Conservation (phyloP, 2,329 filamentous ascomycete species). For the Fusarium citri region DNA sequence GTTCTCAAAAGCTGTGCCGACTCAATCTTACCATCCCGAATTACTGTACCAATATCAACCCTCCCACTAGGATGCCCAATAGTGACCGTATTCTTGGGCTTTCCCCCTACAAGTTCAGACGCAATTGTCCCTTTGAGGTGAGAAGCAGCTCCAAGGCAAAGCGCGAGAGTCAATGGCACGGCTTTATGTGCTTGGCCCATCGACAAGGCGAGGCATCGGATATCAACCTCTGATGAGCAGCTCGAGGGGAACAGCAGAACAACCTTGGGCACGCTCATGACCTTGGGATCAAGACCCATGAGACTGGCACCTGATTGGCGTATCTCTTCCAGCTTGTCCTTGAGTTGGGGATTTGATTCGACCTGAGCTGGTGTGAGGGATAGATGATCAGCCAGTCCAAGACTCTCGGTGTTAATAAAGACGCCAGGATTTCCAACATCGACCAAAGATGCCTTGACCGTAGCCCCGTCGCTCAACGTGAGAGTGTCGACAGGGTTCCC, state of each 20-base stretch:
- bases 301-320: constrained; percentile 65
- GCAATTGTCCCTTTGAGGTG: constrained; percentile 59
- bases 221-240: constrained; percentile 48
- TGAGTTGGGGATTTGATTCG: constrained; percentile 57
- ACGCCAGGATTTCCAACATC: constrained; percentile 74
- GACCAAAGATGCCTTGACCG: constrained; percentile 65
- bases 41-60: constrained; percentile 59
- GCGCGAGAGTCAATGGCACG: constrained; percentile 65
- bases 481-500: constrained; percentile 65
- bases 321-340: constrained; percentile 65
- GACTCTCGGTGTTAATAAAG: constrained; percentile 67
- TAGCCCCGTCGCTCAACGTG: constrained; percentile 49
- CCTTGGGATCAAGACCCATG: constrained; percentile 68
- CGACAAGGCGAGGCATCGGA: constrained; percentile 62
- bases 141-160: constrained; percentile 63
- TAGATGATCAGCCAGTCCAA: constrained; percentile 60
- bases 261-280: constrained; percentile 71
- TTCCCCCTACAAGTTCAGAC: constrained; percentile 45
- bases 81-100: constrained; percentile 48
- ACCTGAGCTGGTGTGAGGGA: constrained; percentile 66
- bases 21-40: constrained; percentile 54
- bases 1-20: constrained; percentile 61
- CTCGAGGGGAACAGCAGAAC: constrained; percentile 57
- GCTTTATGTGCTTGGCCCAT: constrained; percentile 68
- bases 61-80: constrained; percentile 62